Evolutionary conservation across 371 early-diverging fungal genomes (phyloP).

Genomic region (Batrachochytrium dendrobatidis): DNA sequence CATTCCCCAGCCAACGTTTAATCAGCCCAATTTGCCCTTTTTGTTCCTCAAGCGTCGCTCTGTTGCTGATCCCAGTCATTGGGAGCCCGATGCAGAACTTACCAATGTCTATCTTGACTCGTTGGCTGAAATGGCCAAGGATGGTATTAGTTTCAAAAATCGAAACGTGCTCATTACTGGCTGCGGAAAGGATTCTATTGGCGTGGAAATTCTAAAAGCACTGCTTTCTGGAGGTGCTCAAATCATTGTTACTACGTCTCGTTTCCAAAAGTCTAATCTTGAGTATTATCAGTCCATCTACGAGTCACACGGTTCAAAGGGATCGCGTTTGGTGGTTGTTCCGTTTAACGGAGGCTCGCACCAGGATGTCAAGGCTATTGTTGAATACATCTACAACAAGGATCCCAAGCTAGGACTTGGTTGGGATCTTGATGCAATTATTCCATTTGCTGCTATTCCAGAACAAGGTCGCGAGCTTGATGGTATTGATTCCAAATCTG

Average conservation of each 20-base stretch:
- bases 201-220: conserved; percentile 77
- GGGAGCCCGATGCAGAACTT: conserved; percentile 37
- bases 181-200: conserved; percentile 89
- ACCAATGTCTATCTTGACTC: conserved; percentile 67
- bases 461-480: conserved; percentile 86
- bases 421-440: conserved; percentile 89
- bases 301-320: conserved; percentile 80
- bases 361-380: conserved; percentile 70
- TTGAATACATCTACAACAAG: conserved; percentile 77
- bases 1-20: conserved; percentile 13
- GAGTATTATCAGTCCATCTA: conserved; percentile 87
- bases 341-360: conserved; percentile 93
- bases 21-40: conserved; percentile 26
- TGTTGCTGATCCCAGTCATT: conserved; percentile 29
- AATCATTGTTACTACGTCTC: conserved; percentile 88
- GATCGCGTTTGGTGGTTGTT: conserved; percentile 80
- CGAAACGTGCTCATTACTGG: conserved; percentile 85
- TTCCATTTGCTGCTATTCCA: conserved; percentile 93
- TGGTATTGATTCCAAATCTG: conserved; percentile 75
- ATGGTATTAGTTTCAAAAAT: conserved; percentile 75
- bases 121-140: conserved; percentile 58
- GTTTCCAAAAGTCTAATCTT: conserved; percentile 73
- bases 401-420: conserved; percentile 69
- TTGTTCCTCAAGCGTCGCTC: conserved; percentile 35
- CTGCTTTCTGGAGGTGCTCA: conserved; percentile 85